Evolutionary conservation across 805 yeast genomes (phyloP).

Genomic region (Ogataea angusta): DNA sequence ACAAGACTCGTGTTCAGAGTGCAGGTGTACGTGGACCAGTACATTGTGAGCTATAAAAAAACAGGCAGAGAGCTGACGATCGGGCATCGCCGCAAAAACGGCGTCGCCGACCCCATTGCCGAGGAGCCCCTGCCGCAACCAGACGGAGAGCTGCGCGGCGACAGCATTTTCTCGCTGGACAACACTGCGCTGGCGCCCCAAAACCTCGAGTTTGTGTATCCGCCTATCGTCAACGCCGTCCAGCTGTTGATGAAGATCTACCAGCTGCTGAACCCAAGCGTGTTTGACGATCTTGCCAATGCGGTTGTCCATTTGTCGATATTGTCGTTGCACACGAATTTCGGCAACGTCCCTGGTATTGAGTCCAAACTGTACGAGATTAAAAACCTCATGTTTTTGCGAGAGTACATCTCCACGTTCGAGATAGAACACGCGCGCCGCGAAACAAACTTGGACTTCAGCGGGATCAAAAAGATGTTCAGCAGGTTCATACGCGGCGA

Average conservation of each 20-base stretch:
- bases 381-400: constrained; percentile 66
- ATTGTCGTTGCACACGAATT: constrained; percentile 54
- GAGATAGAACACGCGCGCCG: constrained; percentile 75
- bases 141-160: constrained; percentile 6
- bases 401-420: constrained; percentile 65
- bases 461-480: constrained; percentile 58
- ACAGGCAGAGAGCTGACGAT: constrained; percentile 64
- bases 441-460: constrained; percentile 76
- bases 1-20: constrained; percentile 76
- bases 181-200: constrained; percentile 6
- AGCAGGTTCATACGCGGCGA: constrained; percentile 31
- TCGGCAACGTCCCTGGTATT: constrained; percentile 44
- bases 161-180: constrained; percentile 14
- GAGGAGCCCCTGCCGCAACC: constrained; percentile 2
- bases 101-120: constrained; percentile 12
- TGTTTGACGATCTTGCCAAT: constrained; percentile 88
- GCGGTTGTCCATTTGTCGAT: constrained; percentile 78
- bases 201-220: constrained; percentile 39
- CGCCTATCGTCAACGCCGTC: constrained; percentile 69
- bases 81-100: constrained; percentile 37
- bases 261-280: constrained; percentile 69
- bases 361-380: constrained; percentile 68
- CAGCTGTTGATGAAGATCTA: constrained; percentile 72
- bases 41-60: constrained; percentile 64
- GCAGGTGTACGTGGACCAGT: constrained; percentile 67